Percentiles rank a stretch among this genome's conserved stretches.
Evolutionary conservation across 192 early-diverging fungal genomes (phyloP).

Genomic region (Rhizoclosmatium globosum): DNA sequence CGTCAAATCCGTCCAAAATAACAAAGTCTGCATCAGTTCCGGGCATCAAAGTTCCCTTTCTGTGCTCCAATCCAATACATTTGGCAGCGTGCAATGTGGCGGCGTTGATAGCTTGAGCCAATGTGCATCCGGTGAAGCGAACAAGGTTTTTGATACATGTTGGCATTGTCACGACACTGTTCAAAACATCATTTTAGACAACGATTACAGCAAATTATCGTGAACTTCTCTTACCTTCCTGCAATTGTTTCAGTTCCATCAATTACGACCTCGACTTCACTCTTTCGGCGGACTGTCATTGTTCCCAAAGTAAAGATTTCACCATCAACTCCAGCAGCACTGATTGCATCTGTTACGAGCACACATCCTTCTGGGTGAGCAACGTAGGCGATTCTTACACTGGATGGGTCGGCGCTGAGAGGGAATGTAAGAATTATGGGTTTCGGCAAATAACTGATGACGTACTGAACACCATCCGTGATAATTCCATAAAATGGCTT

Average conservation of each 20-base stretch:
- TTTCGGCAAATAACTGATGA: slow-evolving; percentile 39
- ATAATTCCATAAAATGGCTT: slow-evolving; percentile 87
- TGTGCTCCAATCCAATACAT: slow-evolving; percentile 72
- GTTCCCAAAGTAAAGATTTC: slow-evolving; percentile 77
- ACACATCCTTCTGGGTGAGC: slow-evolving; percentile 80
- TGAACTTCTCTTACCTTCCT: slow-evolving; percentile 48
- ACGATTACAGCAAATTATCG: background rate
- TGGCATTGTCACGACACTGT: slow-evolving; percentile 66
- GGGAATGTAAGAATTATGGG: background rate
- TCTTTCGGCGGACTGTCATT: slow-evolving; percentile 62
- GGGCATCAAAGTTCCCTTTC: slow-evolving; percentile 75
- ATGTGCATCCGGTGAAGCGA: slow-evolving; percentile 75
- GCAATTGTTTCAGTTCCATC: slow-evolving; percentile 80
- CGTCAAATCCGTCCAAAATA: slow-evolving; percentile 63
- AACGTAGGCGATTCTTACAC: slow-evolving; percentile 80
- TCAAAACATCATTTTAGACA: slow-evolving; percentile 29
- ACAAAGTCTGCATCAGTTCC: slow-evolving; percentile 83
- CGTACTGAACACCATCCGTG: slow-evolving; percentile 82
- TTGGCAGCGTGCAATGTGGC: slow-evolving; percentile 82
- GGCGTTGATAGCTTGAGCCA: slow-evolving; percentile 82
- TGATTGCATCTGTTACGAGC: slow-evolving; percentile 84
- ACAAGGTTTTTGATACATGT: slow-evolving; percentile 82
- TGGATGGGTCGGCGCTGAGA: slow-evolving; percentile 22
- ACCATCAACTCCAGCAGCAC: slow-evolving; percentile 74
- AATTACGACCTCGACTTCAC: slow-evolving; percentile 72